These are phyloP conservation scores for Fusarium burgessii DNA, from an alignment of 2,329 filamentous ascomycete species.

Conservation along the genomic window DNA sequence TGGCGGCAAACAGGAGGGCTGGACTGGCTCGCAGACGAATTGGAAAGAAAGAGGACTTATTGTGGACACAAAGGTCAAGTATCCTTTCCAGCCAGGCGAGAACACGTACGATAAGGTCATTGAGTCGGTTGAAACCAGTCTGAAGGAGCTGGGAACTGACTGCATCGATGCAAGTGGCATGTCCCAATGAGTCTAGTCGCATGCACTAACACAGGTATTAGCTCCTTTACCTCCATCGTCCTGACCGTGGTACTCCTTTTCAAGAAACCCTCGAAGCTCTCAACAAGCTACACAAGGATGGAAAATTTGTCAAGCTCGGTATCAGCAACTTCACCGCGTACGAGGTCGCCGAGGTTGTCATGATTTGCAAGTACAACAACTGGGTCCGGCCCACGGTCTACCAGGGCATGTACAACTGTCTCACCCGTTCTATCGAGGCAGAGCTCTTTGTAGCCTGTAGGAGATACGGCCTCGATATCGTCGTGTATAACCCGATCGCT, in stretches of 20 bases:
- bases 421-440: constrained; percentile 79
- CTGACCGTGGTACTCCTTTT: constrained; percentile 76
- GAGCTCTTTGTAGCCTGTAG: constrained; percentile 80
- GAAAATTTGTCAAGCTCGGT: constrained; percentile 85
- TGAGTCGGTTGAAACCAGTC: constrained; percentile 72
- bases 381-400: constrained; percentile 89
- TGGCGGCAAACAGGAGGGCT: constrained; percentile 80
- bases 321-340: constrained; percentile 88
- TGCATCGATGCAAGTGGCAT: constrained; percentile 70
- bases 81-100: constrained; percentile 68
- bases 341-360: constrained; percentile 87
- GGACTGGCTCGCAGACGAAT: constrained; percentile 73
- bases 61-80: constrained; percentile 80
- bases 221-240: constrained; percentile 56
- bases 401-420: constrained; percentile 89
- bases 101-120: constrained; percentile 75
- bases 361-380: constrained; percentile 80
- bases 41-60: constrained; percentile 85
- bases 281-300: constrained; percentile 84
- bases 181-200: neutral
- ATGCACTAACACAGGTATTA: constrained; percentile 31
- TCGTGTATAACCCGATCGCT: constrained; percentile 85
- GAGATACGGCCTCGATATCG: constrained; percentile 81
- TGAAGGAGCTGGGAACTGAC: constrained; percentile 79
- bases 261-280: constrained; percentile 82